These are phyloP conservation scores for Rhizopogon vesiculosus DNA, from an alignment of 768 basidiomycete species.

Conservation along the genomic window DNA sequence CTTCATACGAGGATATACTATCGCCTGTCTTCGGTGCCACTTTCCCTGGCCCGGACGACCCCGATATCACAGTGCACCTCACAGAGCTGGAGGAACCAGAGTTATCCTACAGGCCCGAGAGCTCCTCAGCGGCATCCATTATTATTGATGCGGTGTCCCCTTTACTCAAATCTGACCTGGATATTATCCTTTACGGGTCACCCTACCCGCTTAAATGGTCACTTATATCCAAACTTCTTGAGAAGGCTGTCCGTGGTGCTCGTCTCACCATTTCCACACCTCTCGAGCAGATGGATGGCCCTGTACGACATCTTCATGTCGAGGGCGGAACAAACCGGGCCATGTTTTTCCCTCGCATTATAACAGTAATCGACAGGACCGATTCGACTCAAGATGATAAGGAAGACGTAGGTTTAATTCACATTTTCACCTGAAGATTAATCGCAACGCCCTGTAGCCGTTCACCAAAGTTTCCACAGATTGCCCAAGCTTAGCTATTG, in stretches of 20 bases:
- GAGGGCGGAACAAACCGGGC: slow-evolving; percentile 22
- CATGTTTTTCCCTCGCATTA: slow-evolving; percentile 22
- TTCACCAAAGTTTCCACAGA: slow-evolving; percentile 31
- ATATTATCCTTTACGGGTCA: slow-evolving; percentile 64
- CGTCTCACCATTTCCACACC: slow-evolving; percentile 22
- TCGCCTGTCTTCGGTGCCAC: slow-evolving; percentile 29
- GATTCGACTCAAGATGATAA: slow-evolving; percentile 9
- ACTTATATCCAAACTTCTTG: slow-evolving; percentile 54
- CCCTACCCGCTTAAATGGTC: slow-evolving; percentile 57
- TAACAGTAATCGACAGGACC: slow-evolving; percentile 37
- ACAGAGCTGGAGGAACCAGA: slow-evolving; percentile 33
- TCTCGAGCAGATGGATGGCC: slow-evolving; percentile 17
- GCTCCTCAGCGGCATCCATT: slow-evolving; percentile 18
- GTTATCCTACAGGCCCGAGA: slow-evolving; percentile 30
- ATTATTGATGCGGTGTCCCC: slow-evolving; percentile 15
- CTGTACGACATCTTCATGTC: slow-evolving; percentile 18
- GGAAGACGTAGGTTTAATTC: slow-evolving; percentile 24
- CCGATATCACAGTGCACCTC: slow-evolving; percentile 10
- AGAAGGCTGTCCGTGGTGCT: slow-evolving; percentile 43
- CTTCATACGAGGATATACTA: slow-evolving; percentile 52
- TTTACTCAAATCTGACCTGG: slow-evolving; percentile 39
- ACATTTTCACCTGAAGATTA: slow-evolving; percentile 16
- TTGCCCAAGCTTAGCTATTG: slow-evolving; percentile 60
- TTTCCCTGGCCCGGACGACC: slow-evolving; percentile 13
- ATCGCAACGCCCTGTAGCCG: slow-evolving; percentile 33